Evolutionary conservation across 1,284 basidiomycete species (phyloP).

Genomic region (Leccinum pachyderme): DNA sequence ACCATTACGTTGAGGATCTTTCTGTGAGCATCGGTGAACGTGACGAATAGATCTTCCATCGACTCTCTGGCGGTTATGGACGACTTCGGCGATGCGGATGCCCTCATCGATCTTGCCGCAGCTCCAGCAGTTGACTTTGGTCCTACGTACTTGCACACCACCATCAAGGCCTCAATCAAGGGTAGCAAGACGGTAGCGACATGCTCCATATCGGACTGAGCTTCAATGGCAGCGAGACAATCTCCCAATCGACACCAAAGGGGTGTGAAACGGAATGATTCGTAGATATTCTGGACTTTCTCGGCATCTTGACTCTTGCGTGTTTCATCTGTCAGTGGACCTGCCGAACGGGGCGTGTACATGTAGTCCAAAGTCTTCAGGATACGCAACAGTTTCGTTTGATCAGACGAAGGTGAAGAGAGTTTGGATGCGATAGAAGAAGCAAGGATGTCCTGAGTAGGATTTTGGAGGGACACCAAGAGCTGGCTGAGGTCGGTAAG

Average conservation of each 20-base stretch:
- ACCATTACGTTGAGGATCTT: conserved; percentile 98
- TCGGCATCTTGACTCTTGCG: conserved; percentile 60
- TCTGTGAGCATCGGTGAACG: conserved; percentile 92
- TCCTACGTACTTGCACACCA: conserved; percentile 93
- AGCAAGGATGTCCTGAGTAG: conserved; percentile 55
- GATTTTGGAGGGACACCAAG: conserved; percentile 55
- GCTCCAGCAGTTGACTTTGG: conserved; percentile 49
- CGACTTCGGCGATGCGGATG: conserved; percentile 64
- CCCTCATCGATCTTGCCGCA: conserved; percentile 49
- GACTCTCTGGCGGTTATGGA: conserved; percentile 66
- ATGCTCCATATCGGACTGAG: conserved; percentile 78
- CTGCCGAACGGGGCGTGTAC: conserved; percentile 69
- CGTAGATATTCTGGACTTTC: conserved; percentile 83
- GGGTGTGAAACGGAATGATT: conserved; percentile 81
- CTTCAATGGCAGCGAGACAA: conserved; percentile 81
- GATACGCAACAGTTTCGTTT: conserved; percentile 90
- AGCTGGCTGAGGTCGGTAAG: conserved; percentile 78
- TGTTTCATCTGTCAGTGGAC: conserved; percentile 39
- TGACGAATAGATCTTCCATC: conserved; percentile 87
- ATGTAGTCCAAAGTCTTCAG: conserved; percentile 97
- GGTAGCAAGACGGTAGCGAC: conserved; percentile 89
- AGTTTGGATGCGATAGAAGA: conserved; percentile 81
- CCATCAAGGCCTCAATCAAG: conserved; percentile 94
- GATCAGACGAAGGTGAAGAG: conserved; percentile 86
- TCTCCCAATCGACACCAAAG: conserved; percentile 87